These are phyloP conservation scores for Raphanus raphanistrum DNA, from an alignment of 345 rosid species.

Conservation along the genomic window DNA sequence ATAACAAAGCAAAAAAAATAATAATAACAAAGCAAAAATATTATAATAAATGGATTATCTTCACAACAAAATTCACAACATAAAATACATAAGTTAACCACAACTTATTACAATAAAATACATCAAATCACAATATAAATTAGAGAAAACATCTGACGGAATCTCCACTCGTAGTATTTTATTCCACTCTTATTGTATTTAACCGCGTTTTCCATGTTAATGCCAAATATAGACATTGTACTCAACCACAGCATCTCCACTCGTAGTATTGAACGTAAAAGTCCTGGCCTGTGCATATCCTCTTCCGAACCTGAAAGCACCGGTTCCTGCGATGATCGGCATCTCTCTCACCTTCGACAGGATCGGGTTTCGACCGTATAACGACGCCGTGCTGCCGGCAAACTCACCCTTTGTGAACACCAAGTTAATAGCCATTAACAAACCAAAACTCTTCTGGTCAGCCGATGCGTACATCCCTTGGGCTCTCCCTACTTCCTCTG, in stretches of 20 bases:
- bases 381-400: conserved; percentile 52
- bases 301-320: conserved; percentile 43
- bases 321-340: conserved; percentile 36
- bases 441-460: conserved; percentile 31
- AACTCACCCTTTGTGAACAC: conserved; percentile 52
- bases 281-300: conserved; percentile 43
- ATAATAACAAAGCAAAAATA: background rate
- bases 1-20: background rate
- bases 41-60: background rate
- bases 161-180: too few species aligned
- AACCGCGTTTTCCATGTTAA: background rate
- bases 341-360: conserved; percentile 29
- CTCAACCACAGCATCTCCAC: conserved; percentile 22
- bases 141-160: background rate
- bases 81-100: background rate
- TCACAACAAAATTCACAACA: background rate
- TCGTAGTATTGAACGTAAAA: background rate
- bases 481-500: conserved; percentile 54
- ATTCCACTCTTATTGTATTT: background rate
- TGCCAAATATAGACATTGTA: conserved; percentile 24
- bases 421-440: conserved; percentile 50
- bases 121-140: background rate
- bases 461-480: conserved; percentile 56
- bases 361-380: conserved; percentile 47
- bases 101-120: background rate